phyloP scores from a whole-genome alignment of 2,329 filamentous ascomycete species.

The Fusarium nelsonii region DNA sequence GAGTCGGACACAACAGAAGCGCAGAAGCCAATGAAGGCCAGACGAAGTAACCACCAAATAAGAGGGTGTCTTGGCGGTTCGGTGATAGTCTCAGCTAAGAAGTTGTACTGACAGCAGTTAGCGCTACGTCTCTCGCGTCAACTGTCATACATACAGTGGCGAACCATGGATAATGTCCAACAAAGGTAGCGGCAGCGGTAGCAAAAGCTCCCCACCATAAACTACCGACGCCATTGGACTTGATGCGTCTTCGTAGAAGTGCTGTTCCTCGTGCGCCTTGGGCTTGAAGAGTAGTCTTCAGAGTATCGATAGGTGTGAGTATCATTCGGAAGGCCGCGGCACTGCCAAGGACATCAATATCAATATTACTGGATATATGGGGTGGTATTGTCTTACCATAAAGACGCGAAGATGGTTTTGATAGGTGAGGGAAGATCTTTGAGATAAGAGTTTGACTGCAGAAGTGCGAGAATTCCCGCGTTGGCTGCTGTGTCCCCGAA shows the following conservation, averaged over 20 bases:
- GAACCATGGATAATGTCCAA: conserved; percentile 64
- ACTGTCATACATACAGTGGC: conserved; percentile 53
- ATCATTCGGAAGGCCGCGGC: conserved; percentile 62
- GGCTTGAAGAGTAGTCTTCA: conserved; percentile 64
- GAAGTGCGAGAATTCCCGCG: conserved; percentile 61
- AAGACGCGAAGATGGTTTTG: conserved; percentile 61
- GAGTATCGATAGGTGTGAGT: conserved; percentile 61
- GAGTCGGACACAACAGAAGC: conserved; percentile 61
- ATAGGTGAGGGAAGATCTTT: conserved; percentile 57
- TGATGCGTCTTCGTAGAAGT: conserved; percentile 59
- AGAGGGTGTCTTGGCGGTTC: conserved; percentile 58
- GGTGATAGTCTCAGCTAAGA: conserved; percentile 54
- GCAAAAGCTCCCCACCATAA: conserved; percentile 64
- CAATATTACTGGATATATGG: background rate
- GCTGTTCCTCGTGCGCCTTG: conserved; percentile 59
- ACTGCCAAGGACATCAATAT: conserved; percentile 37
- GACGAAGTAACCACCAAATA: conserved; percentile 57
- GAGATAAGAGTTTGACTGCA: conserved; percentile 61
- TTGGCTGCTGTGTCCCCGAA: conserved; percentile 65
- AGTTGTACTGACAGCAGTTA: conserved; percentile 56
- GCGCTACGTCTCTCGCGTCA: rapidly evolving
- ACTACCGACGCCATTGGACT: conserved; percentile 59
- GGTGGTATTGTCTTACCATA: conserved; percentile 50
- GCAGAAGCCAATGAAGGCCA: conserved; percentile 55
- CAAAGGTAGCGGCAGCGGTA: conserved; percentile 62